A percentile compares a stretch with the other conserved stretches of the same genome.
phyloP scores from a whole-genome alignment of 169 alveolate species.

The Haemoproteus tartakovskyi region DNA sequence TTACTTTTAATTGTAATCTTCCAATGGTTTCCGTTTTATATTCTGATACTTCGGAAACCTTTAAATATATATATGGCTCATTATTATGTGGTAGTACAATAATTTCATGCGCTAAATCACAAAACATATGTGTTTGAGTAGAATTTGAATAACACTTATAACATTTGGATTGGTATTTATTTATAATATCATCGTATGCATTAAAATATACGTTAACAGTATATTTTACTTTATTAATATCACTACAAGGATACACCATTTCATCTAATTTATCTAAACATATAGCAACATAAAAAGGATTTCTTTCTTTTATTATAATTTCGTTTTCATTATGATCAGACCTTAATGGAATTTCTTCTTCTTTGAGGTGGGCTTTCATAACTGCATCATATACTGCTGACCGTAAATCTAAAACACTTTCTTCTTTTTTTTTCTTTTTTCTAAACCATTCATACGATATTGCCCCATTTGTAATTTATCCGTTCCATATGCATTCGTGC shows the following conservation, averaged over 20 bases:
- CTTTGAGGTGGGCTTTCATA: too few species aligned
- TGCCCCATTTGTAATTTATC: too few species aligned
- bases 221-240: slow-evolving; percentile 66
- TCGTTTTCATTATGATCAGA: slow-evolving; percentile 7
- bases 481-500: too few species aligned
- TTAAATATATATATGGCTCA: slow-evolving; percentile 71
- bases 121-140: slow-evolving; percentile 59
- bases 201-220: slow-evolving; percentile 73
- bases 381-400: too few species aligned
- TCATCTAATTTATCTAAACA: slow-evolving; percentile 73
- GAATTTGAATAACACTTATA: slow-evolving; percentile 66
- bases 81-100: slow-evolving; percentile 74
- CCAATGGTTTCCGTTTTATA: slow-evolving; percentile 72
- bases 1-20: slow-evolving; percentile 72
- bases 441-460: too few species aligned
- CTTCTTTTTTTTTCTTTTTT: too few species aligned
- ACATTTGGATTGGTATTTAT: slow-evolving; percentile 64
- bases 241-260: slow-evolving; percentile 65
- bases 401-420: too few species aligned
- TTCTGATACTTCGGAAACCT: slow-evolving; percentile 72
- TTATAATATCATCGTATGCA: slow-evolving; percentile 71
- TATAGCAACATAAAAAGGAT: slow-evolving; percentile 15
- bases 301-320: slow-evolving; percentile 4
- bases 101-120: slow-evolving; percentile 74
- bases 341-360: slow-evolving; percentile 1